Evolutionary conservation across 1,284 basidiomycete species (phyloP), one percentile per base, ranked within the genome.

Genomic region (Cryptococcus maquisensis): DNA sequence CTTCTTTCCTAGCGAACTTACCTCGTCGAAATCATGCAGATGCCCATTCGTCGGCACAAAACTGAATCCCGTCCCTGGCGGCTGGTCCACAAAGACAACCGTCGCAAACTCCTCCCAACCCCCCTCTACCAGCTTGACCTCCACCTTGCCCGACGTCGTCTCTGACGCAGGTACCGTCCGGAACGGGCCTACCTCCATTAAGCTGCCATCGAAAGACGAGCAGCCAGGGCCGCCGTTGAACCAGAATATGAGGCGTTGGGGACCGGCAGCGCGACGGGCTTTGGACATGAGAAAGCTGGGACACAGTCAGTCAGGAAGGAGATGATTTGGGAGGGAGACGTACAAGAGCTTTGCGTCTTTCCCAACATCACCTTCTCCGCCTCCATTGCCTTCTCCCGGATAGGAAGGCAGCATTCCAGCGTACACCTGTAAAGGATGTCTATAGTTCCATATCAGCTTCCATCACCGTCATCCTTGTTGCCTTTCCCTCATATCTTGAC

Each of bases 81-180:
- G 95, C 75, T 98, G 95, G 75, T 98, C 95, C 56, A 98, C 91
- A 68, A 90, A 98, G 54, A 98, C 84, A 77, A 98, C 85, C 45
- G 90, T 95, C n/a, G 90, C 88, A 70, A 95, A 98, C 74, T 98
- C 96, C 73, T 98, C 95, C 95, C 95, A 99, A 6, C 93, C 93
- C 24, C 92, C 93, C 36, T 94, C 87, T 7, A 84, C 80, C 51
- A 86, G 83, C 60, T 83, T 83, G 55, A 97, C 81, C 15, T 87
- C 85, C 23, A 87, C 87, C n/a, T 86, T 79, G 6, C 84, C 86
- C 7, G 67, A 68, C 35, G 56, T 56, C 3, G 69, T 72, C 57
- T 69, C 65, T 24, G 54, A 49, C 3, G 63, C 64, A 8, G 69
- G 72, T 21, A 74, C 87, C 63, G 86, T 80, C 53, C 86, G 81